phyloP scores from a whole-genome alignment of 768 basidiomycete genomes.

The Cubamyces sp. region DNA sequence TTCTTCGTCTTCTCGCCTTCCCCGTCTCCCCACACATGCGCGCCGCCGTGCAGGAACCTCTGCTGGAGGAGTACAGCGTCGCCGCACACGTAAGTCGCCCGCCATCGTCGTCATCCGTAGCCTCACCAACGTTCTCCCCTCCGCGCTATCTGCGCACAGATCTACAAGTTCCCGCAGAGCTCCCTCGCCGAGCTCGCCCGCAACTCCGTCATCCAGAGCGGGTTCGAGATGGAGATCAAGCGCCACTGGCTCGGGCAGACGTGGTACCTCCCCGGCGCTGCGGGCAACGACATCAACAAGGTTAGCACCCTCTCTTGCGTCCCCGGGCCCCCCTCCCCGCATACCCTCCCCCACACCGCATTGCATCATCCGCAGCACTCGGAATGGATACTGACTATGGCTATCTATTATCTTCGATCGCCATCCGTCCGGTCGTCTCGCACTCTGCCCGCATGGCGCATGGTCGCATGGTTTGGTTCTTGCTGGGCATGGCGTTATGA shows the following conservation, averaged over 20 bases:
- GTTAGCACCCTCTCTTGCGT: slow-evolving; percentile 53
- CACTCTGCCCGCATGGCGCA: no score
- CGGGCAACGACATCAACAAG: slow-evolving; percentile 96
- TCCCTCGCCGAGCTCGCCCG: slow-evolving; percentile 97
- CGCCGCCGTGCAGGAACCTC: slow-evolving; percentile 66
- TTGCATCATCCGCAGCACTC: slow-evolving; percentile 13
- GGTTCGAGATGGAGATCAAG: slow-evolving; percentile 98
- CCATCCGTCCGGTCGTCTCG: not conserved
- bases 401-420: not conserved
- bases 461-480: no score
- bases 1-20: no score
- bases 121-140: not conserved
- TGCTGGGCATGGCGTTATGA: no score
- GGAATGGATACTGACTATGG: not conserved
- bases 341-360: not conserved
- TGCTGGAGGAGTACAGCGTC: slow-evolving; percentile 96
- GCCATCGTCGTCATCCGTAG: not conserved
- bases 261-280: slow-evolving; percentile 92
- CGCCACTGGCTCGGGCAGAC: slow-evolving; percentile 91
- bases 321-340: no score
- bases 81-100: slow-evolving; percentile 80
- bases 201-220: slow-evolving; percentile 95
- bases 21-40: not conserved
- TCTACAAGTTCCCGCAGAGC: slow-evolving; percentile 94
- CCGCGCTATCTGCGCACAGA: slow-evolving; percentile 48